Conservation (phyloP, 2,329 filamentous ascomycete species). For the Fusarium napiforme region DNA sequence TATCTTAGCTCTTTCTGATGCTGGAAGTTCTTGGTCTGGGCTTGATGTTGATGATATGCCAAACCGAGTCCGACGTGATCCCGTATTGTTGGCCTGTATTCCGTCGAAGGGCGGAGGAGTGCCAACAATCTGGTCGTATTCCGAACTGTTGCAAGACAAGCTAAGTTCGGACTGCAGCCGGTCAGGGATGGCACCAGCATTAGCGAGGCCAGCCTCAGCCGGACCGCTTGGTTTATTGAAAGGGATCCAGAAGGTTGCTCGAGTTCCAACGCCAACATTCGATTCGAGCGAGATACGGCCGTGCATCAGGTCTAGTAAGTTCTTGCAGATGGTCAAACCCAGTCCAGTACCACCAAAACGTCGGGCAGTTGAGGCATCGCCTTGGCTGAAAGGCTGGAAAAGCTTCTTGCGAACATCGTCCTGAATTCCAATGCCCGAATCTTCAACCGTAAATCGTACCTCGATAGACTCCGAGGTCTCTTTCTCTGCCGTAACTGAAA, state of each 20-base stretch:
- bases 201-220: constrained; percentile 62
- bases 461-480: constrained; percentile 73
- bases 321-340: constrained; percentile 84
- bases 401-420: constrained; percentile 77
- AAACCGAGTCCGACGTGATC: constrained; percentile 49
- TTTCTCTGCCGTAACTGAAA: constrained; percentile 71
- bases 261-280: constrained; percentile 73
- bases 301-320: constrained; percentile 81
- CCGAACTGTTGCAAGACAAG: constrained; percentile 75
- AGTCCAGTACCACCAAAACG: constrained; percentile 84
- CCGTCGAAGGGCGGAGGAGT: constrained; percentile 52
- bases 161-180: constrained; percentile 72
- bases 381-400: constrained; percentile 85
- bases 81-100: constrained; percentile 31
- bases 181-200: constrained; percentile 73
- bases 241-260: constrained; percentile 79
- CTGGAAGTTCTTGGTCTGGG: constrained; percentile 61
- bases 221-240: constrained; percentile 75
- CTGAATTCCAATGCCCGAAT: constrained; percentile 85
- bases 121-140: constrained; percentile 62
- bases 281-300: constrained; percentile 79
- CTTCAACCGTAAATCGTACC: constrained; percentile 77
- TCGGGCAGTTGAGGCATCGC: constrained; percentile 81
- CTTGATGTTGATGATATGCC: constrained; percentile 49
- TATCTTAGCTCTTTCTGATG: constrained; percentile 68